Percentiles rank a stretch among this genome's conserved stretches.
Conservation (phyloP, 139 green algal genomes). For the Closterium sp. region DNA sequence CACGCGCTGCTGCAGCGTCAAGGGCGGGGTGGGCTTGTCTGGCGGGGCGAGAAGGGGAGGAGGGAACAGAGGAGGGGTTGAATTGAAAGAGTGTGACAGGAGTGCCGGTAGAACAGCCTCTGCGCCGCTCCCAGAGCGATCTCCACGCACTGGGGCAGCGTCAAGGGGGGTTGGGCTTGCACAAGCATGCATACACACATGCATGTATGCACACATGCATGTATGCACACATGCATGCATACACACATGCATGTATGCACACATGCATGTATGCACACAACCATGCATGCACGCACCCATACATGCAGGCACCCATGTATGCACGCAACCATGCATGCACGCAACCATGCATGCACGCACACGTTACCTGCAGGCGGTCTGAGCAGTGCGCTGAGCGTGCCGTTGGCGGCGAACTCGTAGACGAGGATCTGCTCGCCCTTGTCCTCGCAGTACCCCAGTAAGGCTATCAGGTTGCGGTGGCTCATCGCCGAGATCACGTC, state of each 20-base stretch:
- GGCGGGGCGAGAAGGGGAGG: too few relatives aligned
- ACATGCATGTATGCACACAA: background rate
- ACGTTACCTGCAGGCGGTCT: background rate
- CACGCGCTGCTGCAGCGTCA: background rate
- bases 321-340: too few relatives aligned
- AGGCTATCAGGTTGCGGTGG: background rate
- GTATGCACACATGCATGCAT: too few relatives aligned
- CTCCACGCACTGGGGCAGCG: too few relatives aligned
- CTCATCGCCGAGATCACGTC: background rate
- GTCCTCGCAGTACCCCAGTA: slow-evolving; percentile 19
- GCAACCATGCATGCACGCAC: too few relatives aligned
- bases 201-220: too few relatives aligned
- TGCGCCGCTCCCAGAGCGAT: too few relatives aligned
- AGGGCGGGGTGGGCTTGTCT: background rate
- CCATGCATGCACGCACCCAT: background rate
- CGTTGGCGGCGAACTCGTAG: slow-evolving; percentile 12
- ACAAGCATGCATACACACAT: too few relatives aligned
- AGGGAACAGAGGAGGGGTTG: background rate
- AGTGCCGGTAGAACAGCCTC: too few relatives aligned
- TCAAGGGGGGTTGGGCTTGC: too few relatives aligned
- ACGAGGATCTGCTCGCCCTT: slow-evolving; percentile 8
- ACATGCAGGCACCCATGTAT: too few relatives aligned
- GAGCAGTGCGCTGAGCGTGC: slow-evolving; percentile 9
- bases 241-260: background rate
- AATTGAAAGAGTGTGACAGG: background rate